These are phyloP conservation scores for Penicillium simplicissimum DNA, from an alignment of 495 filamentous ascomycete species.

Conservation along the genomic window DNA sequence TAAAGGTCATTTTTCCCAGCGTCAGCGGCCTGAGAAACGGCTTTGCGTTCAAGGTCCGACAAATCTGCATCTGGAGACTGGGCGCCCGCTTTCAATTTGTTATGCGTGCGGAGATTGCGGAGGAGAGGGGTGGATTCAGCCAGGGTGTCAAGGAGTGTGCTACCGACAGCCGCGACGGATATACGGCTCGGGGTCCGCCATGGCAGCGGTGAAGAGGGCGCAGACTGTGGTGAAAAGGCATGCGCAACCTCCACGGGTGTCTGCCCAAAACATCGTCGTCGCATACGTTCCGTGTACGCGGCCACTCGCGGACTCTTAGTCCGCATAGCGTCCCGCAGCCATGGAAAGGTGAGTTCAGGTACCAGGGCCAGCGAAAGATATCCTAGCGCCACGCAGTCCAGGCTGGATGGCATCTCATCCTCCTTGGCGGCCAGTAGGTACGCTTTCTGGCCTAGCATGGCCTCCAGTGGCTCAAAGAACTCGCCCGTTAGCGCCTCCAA, in stretches of 20 bases:
- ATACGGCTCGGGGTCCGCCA: conserved; percentile 41
- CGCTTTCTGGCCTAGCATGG: conserved; percentile 57
- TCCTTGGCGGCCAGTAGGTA: conserved; percentile 50
- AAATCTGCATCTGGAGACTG: conserved; percentile 32
- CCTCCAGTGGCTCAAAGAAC: conserved; percentile 67
- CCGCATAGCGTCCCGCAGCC: conserved; percentile 65
- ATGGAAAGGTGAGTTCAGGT: conserved; percentile 68
- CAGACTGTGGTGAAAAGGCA: conserved; percentile 25
- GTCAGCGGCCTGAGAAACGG: conserved; percentile 30
- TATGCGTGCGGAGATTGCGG: conserved; percentile 39
- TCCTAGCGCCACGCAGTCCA: conserved; percentile 78
- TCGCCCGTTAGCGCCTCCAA: conserved; percentile 67
- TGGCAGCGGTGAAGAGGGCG: conserved; percentile 28
- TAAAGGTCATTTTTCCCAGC: conserved; percentile 39
- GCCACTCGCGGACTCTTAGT: conserved; percentile 54
- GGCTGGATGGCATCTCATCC: conserved; percentile 50
- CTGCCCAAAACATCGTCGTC: conserved; percentile 42
- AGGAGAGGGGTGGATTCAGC: conserved; percentile 45
- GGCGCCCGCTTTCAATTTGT: conserved; percentile 35
- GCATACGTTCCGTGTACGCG: conserved; percentile 54
- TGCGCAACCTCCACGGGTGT: conserved; percentile 27
- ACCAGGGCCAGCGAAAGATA: conserved; percentile 75
- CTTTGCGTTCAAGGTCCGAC: conserved; percentile 26
- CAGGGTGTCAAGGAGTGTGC: conserved; percentile 39
- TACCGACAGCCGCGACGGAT: conserved; percentile 36